Evolutionary conservation across 805 yeast genomes (phyloP).

Genomic region (Candida khao-thaluensis): DNA sequence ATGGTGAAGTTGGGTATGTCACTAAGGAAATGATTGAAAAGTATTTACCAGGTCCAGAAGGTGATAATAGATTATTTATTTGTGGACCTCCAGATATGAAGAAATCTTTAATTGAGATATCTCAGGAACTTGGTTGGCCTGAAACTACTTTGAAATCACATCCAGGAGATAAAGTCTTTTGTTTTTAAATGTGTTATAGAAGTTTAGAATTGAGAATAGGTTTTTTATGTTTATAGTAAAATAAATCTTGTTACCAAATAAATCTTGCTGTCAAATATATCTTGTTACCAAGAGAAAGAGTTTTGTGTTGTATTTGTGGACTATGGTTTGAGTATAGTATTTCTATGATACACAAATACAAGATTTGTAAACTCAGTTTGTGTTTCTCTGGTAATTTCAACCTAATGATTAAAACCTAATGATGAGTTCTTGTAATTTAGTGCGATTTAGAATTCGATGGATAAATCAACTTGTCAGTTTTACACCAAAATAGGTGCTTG

Average conservation of each 20-base stretch:
- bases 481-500: constrained; percentile 88
- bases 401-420: too few relatives aligned
- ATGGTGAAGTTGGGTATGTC: constrained; percentile 58
- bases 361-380: too few relatives aligned
- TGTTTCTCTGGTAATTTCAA: too few relatives aligned
- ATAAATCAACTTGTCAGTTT: constrained; percentile 46
- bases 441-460: not conserved
- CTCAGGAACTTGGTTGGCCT: constrained; percentile 64
- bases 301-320: too few relatives aligned
- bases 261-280: too few relatives aligned
- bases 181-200: constrained; percentile 34
- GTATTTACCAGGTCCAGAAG: constrained; percentile 50
- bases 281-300: too few relatives aligned
- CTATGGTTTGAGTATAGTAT: too few relatives aligned
- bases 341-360: too few relatives aligned
- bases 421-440: not conserved
- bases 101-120: constrained; percentile 45
- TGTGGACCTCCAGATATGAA: constrained; percentile 80
- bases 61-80: constrained; percentile 56
- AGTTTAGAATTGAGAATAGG: too few relatives aligned
- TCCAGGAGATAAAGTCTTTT: constrained; percentile 57
- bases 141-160: constrained; percentile 44
- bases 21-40: constrained; percentile 55
- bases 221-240: too few relatives aligned
- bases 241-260: too few relatives aligned